Conservation (phyloP, 1,139 yeast genomes). For the Kodamaea anthophila region DNA sequence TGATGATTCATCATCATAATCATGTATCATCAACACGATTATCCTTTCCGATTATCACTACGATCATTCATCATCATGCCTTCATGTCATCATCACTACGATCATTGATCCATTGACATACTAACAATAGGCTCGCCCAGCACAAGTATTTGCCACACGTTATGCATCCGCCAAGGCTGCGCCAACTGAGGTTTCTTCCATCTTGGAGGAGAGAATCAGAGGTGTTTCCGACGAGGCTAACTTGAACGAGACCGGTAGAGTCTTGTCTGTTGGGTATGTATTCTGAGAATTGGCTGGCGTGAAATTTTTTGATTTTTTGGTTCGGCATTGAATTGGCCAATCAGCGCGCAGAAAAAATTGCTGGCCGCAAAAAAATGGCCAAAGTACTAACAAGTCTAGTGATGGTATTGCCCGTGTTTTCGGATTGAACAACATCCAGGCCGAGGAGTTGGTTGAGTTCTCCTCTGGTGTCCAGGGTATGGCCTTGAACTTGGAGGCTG, state of each 20-base stretch:
- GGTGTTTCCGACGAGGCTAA: slow-evolving; percentile 97
- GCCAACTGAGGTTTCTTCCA: slow-evolving; percentile 98
- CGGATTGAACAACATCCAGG: slow-evolving; percentile 99
- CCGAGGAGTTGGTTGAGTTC: slow-evolving; percentile 99
- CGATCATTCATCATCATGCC: too few species aligned
- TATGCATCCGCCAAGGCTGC: slow-evolving; percentile 97
- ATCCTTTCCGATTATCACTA: too few species aligned
- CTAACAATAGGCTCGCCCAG: slow-evolving; percentile 60
- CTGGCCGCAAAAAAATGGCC: neutral
- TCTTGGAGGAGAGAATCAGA: slow-evolving; percentile 98
- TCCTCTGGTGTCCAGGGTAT: slow-evolving; percentile 99
- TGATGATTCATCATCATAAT: too few species aligned
- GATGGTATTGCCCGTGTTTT: slow-evolving; percentile 99
- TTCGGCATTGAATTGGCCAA: slow-evolving; percentile 13
- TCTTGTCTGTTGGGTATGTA: slow-evolving; percentile 70
- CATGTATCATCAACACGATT: too few species aligned
- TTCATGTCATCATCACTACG: too few species aligned
- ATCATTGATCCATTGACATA: too few species aligned
- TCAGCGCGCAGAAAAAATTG: slow-evolving; percentile 9
- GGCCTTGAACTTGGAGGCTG: slow-evolving; percentile 99
- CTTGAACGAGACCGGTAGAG: slow-evolving; percentile 99
- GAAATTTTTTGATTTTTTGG: slow-evolving; percentile 3
- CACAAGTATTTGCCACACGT: slow-evolving; percentile 58
- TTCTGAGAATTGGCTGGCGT: slow-evolving; percentile 5
- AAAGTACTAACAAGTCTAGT: slow-evolving; percentile 27